Conservation (phyloP, 2,329 filamentous ascomycete species). For the Leptographium flavum region DNA sequence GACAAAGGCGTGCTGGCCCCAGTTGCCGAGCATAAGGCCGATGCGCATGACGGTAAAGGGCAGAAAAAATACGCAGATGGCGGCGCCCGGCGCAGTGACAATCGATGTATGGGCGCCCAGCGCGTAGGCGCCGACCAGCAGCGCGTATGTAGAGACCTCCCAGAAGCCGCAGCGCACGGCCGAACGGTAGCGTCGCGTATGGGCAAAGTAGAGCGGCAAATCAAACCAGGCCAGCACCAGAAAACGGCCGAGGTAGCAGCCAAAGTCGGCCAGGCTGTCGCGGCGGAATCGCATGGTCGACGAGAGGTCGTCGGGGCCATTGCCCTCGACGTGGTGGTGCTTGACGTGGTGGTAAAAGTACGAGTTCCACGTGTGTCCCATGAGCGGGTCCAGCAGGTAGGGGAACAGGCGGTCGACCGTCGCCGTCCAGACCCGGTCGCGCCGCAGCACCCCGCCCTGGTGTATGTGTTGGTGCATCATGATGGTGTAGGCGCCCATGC, state of each 20-base stretch:
- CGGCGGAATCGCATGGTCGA: conserved; percentile 66
- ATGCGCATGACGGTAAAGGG: conserved; percentile 53
- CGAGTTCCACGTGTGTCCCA: conserved; percentile 75
- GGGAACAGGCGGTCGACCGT: conserved; percentile 53
- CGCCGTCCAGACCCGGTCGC: conserved; percentile 22
- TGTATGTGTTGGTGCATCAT: conserved; percentile 82
- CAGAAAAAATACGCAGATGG: conserved; percentile 50
- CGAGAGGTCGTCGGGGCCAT: conserved; percentile 62
- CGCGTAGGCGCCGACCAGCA: conserved; percentile 29
- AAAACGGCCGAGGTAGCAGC: conserved; percentile 61
- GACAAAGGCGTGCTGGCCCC: conserved; percentile 73
- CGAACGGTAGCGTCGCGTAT: conserved; percentile 40
- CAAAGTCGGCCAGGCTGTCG: conserved; percentile 50
- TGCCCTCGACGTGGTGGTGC: conserved; percentile 69
- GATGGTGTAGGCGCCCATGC: conserved; percentile 60
- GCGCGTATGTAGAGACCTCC: conserved; percentile 43
- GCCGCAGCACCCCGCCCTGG: conserved; percentile 51
- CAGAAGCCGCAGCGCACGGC: conserved; percentile 44
- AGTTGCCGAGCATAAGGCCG: conserved; percentile 70
- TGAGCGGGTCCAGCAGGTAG: conserved; percentile 59
- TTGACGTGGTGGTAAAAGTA: conserved; percentile 82
- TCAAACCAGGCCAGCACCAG: conserved; percentile 62
- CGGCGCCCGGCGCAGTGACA: conserved; percentile 35
- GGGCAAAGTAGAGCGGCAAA: conserved; percentile 57
- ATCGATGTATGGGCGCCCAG: conserved; percentile 17